These are phyloP conservation scores for Hymenoscyphus salicellus DNA, from an alignment of 2,329 filamentous ascomycete species.

Conservation along the genomic window DNA sequence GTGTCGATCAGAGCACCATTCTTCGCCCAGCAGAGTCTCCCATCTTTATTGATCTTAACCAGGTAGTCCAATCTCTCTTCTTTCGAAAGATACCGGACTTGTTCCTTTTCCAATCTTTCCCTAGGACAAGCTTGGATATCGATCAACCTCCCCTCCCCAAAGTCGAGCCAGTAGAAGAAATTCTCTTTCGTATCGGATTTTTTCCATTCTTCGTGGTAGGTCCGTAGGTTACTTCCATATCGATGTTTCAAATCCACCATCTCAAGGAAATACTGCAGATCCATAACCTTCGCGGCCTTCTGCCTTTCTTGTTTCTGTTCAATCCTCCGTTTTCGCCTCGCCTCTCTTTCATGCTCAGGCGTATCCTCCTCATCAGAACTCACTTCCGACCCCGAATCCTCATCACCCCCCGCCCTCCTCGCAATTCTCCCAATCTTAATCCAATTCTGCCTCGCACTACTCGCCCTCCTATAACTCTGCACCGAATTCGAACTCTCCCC, in stretches of 20 bases:
- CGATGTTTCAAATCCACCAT: conserved; percentile 86
- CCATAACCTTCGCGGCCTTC: conserved; percentile 74
- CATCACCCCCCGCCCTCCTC: conserved; percentile 68
- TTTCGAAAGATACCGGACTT: conserved; percentile 76
- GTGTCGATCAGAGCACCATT: conserved; percentile 77
- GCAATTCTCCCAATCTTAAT: conserved; percentile 69
- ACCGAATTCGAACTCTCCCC: conserved; percentile 7
- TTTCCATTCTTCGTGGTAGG: conserved; percentile 85
- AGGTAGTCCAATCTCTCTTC: conserved; percentile 82
- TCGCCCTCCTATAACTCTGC: conserved; percentile 7
- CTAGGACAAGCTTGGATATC: conserved; percentile 71
- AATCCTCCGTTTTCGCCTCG: conserved; percentile 41
- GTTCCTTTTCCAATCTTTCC: conserved; percentile 70
- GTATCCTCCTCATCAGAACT: conserved; percentile 21
- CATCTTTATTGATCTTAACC: conserved; percentile 70
- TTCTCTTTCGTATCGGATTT: conserved; percentile 73
- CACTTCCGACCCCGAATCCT: conserved; percentile 37
- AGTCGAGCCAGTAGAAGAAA: conserved; percentile 92
- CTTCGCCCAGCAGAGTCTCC: conserved; percentile 82
- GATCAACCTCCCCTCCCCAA: conserved; percentile 69
- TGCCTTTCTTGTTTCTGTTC: conserved; percentile 56
- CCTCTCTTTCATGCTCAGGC: conserved; percentile 40
- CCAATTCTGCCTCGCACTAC: conserved; percentile 66
- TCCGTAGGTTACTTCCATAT: conserved; percentile 77
- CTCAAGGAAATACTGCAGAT: conserved; percentile 76